Evolutionary conservation across 140 eudicot genomes (phyloP), one percentile per base, ranked within the genome.

Genomic region (Stevia rebaudiana): DNA sequence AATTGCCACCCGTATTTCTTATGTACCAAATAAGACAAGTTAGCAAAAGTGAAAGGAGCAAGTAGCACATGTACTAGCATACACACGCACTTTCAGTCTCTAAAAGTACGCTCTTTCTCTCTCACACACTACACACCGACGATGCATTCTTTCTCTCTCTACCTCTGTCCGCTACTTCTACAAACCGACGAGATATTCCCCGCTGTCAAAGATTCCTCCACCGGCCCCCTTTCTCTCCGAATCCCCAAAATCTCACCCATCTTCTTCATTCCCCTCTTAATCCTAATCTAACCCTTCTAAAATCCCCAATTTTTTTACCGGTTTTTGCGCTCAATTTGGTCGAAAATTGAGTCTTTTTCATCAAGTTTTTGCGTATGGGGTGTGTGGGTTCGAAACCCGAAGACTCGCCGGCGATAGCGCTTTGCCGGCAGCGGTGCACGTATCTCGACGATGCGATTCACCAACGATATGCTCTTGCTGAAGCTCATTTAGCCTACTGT

Each of bases 311-410:
- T 19, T 60, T 16, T 21, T 47, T 11, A 16, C 44, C 48, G 9
- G 25, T 41, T 11, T 8, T 11, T 49, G 44, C 30, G 6, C 25
- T 11, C 71, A 28, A 46, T 68, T 36, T 35, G 17, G 40, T 55
- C 10, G 28, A 63, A 64, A 19, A 17, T 64, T 17, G 21, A 41
- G 11, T 31, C 30, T 44, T 59, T 59, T 28, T 28, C 33, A 44
- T 3, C 31, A n/a, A 13, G 3, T 13, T 5, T 24, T 46, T 24
- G 0, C 15, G 19, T 10, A 91, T 92, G 98, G 98, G 98, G 28
- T 92, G 98, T 53, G 78, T 83, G 18, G 84, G 80, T 61, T 92
- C 98, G 2, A 92, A 92, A 76, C 73, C 79, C 51, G 98, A 92
- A 5, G 98, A 92, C 28, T 73, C 81, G 0, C 96, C 95, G 73